Percentiles rank a stretch among this genome's conserved stretches.
These are phyloP conservation scores for Boletus subparvulus DNA, from an alignment of 768 basidiomycete genomes.

Conservation along the genomic window DNA sequence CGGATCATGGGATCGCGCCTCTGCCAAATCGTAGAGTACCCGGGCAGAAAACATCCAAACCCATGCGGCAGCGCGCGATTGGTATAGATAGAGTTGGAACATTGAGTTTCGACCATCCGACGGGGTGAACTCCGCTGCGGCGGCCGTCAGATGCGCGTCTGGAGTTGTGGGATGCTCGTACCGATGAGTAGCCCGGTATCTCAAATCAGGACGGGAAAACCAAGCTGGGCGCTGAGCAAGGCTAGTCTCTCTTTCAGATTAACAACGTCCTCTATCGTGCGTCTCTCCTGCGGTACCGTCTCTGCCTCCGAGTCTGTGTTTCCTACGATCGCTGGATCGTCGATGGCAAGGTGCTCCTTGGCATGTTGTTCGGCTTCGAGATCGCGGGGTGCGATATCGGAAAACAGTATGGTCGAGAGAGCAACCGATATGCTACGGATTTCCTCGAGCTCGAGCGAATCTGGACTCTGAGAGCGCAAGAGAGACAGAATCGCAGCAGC, in stretches of 20 bases:
- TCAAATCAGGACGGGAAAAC: constrained; percentile 24
- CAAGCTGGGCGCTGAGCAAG: constrained; percentile 33
- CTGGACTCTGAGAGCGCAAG: constrained; percentile 37
- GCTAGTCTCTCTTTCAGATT: constrained; percentile 39
- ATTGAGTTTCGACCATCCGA: neutral
- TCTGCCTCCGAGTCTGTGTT: constrained; percentile 38
- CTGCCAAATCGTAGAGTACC: neutral
- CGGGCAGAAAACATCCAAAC: neutral
- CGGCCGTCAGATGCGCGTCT: neutral
- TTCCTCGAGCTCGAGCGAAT: constrained; percentile 35
- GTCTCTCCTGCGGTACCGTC: constrained; percentile 21
- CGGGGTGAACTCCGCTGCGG: neutral
- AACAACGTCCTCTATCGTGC: constrained; percentile 42
- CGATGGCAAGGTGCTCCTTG: constrained; percentile 48
- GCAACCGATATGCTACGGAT: constrained; percentile 51
- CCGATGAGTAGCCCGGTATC: neutral
- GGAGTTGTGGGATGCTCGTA: neutral
- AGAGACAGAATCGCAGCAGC: constrained; percentile 62
- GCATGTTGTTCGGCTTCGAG: constrained; percentile 78
- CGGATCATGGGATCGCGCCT: neutral
- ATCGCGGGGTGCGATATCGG: constrained; percentile 74
- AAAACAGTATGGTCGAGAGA: constrained; percentile 62
- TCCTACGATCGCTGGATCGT: constrained; percentile 18
- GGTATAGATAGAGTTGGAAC: neutral
- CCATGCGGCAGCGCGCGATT: constrained; percentile 1